Conservation (phyloP, 495 filamentous ascomycete species). For the Umbilicaria muhlenbergii region DNA sequence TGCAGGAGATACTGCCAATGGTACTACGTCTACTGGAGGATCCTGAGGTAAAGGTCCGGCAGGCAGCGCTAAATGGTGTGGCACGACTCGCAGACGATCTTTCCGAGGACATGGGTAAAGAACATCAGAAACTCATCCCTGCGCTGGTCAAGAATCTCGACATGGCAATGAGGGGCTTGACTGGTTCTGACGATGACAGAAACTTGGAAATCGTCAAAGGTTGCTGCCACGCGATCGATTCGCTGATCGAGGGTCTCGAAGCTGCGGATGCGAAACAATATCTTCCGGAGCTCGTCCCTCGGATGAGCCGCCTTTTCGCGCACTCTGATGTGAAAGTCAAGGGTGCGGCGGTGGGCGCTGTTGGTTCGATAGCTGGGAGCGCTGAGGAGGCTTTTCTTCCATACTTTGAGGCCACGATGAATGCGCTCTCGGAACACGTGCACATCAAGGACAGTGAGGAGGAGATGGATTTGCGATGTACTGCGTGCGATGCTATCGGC, state of each 20-base stretch:
- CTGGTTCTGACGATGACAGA: conserved; percentile 40
- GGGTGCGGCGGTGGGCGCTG: conserved; percentile 70
- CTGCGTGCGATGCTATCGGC: conserved; percentile 81
- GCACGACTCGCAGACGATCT: conserved; percentile 85
- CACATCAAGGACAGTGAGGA: conserved; percentile 76
- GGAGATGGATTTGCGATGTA: conserved; percentile 76
- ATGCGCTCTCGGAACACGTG: conserved; percentile 66
- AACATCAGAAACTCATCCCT: conserved; percentile 71
- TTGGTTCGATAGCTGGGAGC: conserved; percentile 77
- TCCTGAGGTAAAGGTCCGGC: conserved; percentile 61
- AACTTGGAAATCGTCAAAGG: conserved; percentile 75
- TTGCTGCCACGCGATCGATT: conserved; percentile 81
- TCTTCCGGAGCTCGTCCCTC: conserved; percentile 64
- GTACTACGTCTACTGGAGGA: conserved; percentile 78
- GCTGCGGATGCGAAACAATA: conserved; percentile 67
- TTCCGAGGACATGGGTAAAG: conserved; percentile 67
- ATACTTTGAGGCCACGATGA: conserved; percentile 81
- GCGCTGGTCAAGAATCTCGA: conserved; percentile 78
- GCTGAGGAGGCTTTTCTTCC: conserved; percentile 71
- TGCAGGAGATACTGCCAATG: conserved; percentile 70
- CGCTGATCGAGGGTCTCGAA: conserved; percentile 79
- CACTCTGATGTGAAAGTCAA: conserved; percentile 83
- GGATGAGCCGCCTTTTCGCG: conserved; percentile 64
- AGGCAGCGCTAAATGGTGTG: conserved; percentile 72
- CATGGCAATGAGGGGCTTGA: conserved; percentile 49